Conservation (phyloP, 2,329 filamentous ascomycete species). For the Leptographium procerum region DNA sequence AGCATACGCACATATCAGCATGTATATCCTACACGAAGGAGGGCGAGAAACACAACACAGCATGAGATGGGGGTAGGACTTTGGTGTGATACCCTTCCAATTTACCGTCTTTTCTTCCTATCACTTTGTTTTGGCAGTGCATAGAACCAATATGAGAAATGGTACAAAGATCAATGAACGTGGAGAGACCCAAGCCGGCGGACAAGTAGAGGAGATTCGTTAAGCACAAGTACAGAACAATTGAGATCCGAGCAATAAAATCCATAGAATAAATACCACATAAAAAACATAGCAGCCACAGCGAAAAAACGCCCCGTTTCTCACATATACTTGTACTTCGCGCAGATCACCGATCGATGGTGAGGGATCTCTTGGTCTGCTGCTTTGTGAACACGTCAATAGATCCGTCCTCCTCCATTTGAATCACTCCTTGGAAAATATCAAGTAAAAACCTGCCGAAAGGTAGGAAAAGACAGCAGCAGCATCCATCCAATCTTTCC, state of each 20-base stretch:
- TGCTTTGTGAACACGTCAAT: neutral
- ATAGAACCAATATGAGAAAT: neutral
- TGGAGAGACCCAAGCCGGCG: too few relatives aligned
- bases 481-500: neutral
- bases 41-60: neutral
- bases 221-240: neutral
- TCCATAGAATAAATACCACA: neutral
- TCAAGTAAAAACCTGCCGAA: too few relatives aligned
- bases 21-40: neutral
- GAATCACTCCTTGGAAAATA: neutral
- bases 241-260: too few relatives aligned
- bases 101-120: neutral
- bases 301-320: neutral
- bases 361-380: neutral
- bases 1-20: neutral
- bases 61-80: neutral
- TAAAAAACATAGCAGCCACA: neutral
- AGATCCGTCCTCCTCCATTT: neutral
- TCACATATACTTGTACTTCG: neutral
- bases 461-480: neutral
- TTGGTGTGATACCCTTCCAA: conserved; percentile 1
- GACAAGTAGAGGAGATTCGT: neutral
- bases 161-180: too few relatives aligned
- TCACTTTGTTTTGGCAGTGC: neutral
- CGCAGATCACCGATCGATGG: too few relatives aligned